These are phyloP conservation scores for Nakazawaea holstii DNA, from an alignment of 805 yeast genomes.

Conservation along the genomic window DNA sequence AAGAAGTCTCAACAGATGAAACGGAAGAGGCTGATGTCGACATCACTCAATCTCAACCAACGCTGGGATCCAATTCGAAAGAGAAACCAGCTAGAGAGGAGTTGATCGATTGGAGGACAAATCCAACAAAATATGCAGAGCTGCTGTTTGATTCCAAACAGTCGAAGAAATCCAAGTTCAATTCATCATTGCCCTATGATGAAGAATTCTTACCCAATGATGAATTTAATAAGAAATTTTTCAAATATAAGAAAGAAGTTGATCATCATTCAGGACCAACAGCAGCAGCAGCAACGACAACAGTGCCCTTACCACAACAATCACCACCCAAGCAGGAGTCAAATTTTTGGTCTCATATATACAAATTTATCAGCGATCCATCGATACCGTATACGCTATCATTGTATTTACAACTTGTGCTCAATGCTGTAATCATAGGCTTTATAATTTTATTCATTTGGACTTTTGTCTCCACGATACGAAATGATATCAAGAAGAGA, in stretches of 20 bases:
- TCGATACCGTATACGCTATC: constrained; percentile 34
- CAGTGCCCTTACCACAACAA: background rate
- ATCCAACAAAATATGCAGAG: constrained; percentile 5
- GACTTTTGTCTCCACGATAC: constrained; percentile 26
- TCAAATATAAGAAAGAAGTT: background rate
- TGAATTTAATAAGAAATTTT: background rate
- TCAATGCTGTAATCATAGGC: constrained; percentile 28
- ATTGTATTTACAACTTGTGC: constrained; percentile 32
- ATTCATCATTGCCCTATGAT: constrained; percentile 1
- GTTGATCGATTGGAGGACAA: constrained; percentile 4
- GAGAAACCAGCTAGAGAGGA: background rate
- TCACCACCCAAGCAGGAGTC: too few relatives aligned
- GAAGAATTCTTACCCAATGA: background rate
- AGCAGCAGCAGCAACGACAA: background rate
- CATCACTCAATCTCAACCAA: too few relatives aligned
- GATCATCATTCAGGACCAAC: background rate
- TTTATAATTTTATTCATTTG: constrained; percentile 26
- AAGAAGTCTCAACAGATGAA: background rate
- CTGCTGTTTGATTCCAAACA: background rate
- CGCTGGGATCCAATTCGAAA: too few relatives aligned
- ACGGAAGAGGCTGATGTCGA: too few relatives aligned
- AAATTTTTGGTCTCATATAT: background rate
- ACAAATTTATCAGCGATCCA: constrained; percentile 23
- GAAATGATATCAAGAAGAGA: constrained; percentile 62
- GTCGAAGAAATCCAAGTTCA: background rate